A percentile compares a stretch with the other conserved stretches of the same genome.
Evolutionary conservation across 257 asterid genomes (phyloP).

Genomic region (Solanum chilense): DNA sequence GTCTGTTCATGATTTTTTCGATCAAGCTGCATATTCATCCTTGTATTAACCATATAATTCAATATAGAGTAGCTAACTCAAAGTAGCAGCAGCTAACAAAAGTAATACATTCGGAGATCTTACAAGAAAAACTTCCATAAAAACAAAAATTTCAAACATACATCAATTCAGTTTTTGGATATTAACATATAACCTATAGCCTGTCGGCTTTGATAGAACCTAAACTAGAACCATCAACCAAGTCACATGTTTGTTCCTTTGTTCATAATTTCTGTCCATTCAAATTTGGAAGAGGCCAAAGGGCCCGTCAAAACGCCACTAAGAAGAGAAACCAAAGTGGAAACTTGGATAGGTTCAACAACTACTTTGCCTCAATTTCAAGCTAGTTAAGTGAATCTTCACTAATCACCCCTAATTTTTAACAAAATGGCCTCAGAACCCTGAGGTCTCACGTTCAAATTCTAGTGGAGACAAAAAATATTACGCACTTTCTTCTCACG

Average conservation of each 20-base stretch:
- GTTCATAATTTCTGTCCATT: constrained; percentile 8
- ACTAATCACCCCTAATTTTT: not conserved
- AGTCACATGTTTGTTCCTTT: constrained; percentile 6
- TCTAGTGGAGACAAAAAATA: not conserved
- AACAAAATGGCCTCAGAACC: not conserved
- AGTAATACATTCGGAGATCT: not conserved
- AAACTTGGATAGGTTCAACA: not conserved
- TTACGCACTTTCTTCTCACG: not conserved
- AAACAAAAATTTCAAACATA: not conserved
- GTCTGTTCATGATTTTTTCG: constrained; percentile 26
- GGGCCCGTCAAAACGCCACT: not conserved
- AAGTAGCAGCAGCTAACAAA: not conserved
- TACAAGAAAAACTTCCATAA: not conserved
- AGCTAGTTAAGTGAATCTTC: not conserved
- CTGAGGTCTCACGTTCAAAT: not conserved
- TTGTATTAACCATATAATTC: not conserved
- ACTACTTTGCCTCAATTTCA: not conserved
- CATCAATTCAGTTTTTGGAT: not conserved
- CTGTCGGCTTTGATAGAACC: constrained; percentile 39
- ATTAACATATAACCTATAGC: not conserved
- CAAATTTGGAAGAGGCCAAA: not conserved
- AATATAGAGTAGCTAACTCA: not conserved
- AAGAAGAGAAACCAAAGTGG: not conserved
- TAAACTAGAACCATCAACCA: constrained; percentile 16
- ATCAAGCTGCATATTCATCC: constrained; percentile 37